A percentile compares a stretch with the other conserved stretches of the same genome.
Evolutionary conservation across 2,329 filamentous ascomycete species (phyloP).

Genomic region (Cytospora piceae): DNA sequence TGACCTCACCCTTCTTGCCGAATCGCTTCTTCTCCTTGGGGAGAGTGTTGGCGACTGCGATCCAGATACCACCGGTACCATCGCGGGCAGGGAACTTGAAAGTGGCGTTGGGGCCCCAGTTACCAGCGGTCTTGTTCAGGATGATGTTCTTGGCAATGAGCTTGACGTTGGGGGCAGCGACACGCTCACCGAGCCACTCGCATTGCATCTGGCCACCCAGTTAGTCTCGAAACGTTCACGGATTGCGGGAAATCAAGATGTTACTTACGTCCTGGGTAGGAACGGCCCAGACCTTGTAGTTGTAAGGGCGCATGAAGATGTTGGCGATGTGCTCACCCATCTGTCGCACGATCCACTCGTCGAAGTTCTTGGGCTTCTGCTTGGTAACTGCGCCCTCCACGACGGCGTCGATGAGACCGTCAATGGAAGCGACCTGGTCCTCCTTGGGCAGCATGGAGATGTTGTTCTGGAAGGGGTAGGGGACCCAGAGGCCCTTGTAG

Average conservation of each 20-base stretch:
- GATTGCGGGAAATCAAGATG: not conserved
- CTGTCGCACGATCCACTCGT: conserved; percentile 96
- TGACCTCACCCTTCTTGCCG: conserved; percentile 81
- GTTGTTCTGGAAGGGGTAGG: conserved; percentile 99
- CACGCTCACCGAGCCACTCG: conserved; percentile 96
- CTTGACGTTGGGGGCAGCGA: conserved; percentile 96
- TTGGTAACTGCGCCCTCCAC: conserved; percentile 83
- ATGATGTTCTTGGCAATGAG: conserved; percentile 91
- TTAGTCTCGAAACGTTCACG: conserved; percentile 14
- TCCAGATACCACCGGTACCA: conserved; percentile 99
- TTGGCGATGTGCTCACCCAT: conserved; percentile 88
- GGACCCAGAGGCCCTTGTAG: conserved; percentile 95
- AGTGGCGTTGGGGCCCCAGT: conserved; percentile 97
- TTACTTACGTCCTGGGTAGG: conserved; percentile 85
- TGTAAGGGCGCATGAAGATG: conserved; percentile 99
- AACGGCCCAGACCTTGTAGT: conserved; percentile 99
- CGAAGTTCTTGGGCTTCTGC: conserved; percentile 94
- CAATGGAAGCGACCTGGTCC: conserved; percentile 91
- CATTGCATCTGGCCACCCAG: conserved; percentile 82
- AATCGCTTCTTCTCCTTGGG: conserved; percentile 91
- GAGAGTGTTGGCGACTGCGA: conserved; percentile 89
- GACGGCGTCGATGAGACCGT: conserved; percentile 94
- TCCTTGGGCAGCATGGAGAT: conserved; percentile 98
- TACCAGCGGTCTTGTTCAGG: conserved; percentile 91
- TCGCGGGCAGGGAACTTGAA: conserved; percentile 97